Evolutionary conservation across 192 early-diverging fungal genomes (phyloP).

Genomic region (Borealophlyctis nickersoniae): DNA sequence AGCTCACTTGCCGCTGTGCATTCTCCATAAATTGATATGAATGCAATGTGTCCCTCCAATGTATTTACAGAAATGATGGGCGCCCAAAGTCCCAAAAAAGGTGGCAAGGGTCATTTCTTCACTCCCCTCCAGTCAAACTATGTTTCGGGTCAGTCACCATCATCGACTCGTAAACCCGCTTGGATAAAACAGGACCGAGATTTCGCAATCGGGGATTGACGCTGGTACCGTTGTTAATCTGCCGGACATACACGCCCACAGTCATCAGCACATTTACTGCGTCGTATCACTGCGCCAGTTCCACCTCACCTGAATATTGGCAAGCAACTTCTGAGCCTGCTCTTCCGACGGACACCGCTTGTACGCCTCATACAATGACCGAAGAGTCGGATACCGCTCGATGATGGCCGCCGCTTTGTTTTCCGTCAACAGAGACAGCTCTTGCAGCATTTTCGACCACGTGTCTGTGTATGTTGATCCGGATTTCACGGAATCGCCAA

Average conservation of each 20-base stretch:
- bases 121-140: background rate
- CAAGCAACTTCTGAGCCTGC: constrained; percentile 10
- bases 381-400: constrained; percentile 14
- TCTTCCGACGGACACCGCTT: background rate
- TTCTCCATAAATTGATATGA: too few relatives aligned
- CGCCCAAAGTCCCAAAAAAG: too few relatives aligned
- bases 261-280: background rate
- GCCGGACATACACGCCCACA: background rate
- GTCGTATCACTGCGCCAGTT: background rate
- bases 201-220: constrained; percentile 18
- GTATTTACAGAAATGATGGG: too few relatives aligned
- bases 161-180: constrained; percentile 12
- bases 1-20: too few relatives aligned
- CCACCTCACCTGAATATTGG: constrained; percentile 14
- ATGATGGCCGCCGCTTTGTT: constrained; percentile 18
- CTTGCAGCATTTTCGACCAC: constrained; percentile 33
- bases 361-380: constrained; percentile 15
- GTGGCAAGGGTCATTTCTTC: too few relatives aligned
- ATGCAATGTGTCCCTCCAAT: too few relatives aligned
- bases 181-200: constrained; percentile 25
- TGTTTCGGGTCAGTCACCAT: constrained; percentile 15
- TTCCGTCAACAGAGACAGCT: constrained; percentile 16
- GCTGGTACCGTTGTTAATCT: constrained; percentile 22
- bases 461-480: constrained; percentile 22
- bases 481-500: constrained; percentile 34